These are phyloP conservation scores for Solanum corneliomulleri DNA, from an alignment of 257 asterid genomes.

Conservation along the genomic window DNA sequence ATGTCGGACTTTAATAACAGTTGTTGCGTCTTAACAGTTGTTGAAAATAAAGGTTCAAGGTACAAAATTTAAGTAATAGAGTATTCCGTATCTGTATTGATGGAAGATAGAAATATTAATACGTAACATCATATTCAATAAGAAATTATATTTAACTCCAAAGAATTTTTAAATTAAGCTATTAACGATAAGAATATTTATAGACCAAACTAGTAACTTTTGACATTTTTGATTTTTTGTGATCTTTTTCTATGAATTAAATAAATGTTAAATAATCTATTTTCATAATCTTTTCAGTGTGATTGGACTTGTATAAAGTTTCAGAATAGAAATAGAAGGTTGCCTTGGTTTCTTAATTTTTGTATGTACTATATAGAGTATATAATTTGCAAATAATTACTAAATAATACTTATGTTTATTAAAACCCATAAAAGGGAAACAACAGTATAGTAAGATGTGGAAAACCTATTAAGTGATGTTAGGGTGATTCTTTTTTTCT, in stretches of 20 bases:
- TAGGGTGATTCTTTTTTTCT: too few relatives aligned
- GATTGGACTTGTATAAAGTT: not conserved
- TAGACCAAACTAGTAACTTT: not conserved
- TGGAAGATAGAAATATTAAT: not conserved
- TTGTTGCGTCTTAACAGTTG: not conserved
- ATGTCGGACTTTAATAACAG: too few relatives aligned
- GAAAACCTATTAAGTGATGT: not conserved
- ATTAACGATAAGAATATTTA: too few relatives aligned
- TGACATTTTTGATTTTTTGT: too few relatives aligned
- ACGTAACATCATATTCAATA: too few relatives aligned
- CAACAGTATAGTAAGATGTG: not conserved
- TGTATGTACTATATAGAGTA: not conserved
- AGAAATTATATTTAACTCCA: too few relatives aligned
- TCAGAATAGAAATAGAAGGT: not conserved
- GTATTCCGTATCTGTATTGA: not conserved
- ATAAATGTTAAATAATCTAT: too few relatives aligned
- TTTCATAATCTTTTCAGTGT: not conserved
- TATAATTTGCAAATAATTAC: not conserved
- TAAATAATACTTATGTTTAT: not conserved
- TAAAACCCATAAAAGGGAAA: not conserved
- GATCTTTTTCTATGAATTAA: not conserved
- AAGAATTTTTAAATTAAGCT: too few relatives aligned
- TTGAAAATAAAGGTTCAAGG: not conserved
- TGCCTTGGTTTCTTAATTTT: not conserved
- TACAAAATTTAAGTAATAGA: not conserved